Evolutionary conservation across 164 flowering plant species (phyloP), one percentile per base, ranked within the genome.

Genomic region (Amborella trichopoda): DNA sequence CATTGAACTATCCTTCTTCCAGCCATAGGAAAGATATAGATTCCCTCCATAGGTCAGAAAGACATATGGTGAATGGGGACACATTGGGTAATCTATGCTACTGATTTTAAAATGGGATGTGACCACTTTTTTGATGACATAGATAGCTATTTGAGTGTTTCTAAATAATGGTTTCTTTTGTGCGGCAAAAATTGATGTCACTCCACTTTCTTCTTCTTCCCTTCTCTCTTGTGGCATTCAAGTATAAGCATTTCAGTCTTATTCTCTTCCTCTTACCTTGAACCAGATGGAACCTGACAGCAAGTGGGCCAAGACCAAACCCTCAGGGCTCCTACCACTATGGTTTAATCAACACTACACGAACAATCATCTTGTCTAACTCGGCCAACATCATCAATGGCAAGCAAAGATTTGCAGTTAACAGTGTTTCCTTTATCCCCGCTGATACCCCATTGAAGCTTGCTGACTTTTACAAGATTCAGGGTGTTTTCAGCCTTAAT

Each of bases 311-410:
- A 6, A 77, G 97, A 48, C 97, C 97, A 1, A 88, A 88, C 56
- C 97, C 97, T 2, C 97, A 88, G 63, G 97, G 97, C 20, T 88
- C 97, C 4, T 88, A 88, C 63, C 91, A 82, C 48, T 88, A 88
- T 54, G 94, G 96, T 24, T 8, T 76, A 69, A 69, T 88, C 55
- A 84, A 81, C 62, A 69, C 75, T 0, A 68, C 74, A 14, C 69
- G 72, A 8, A 81, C 94, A 12, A 74, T 83, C 14, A 69, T 76
- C 37, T 84, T 88, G 17, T 64, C 66, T 24, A 83, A 73, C 65
- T 67, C 72, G 30, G 91, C 83, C 26, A 85, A 77, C 4, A 21
- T 70, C 4, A 82, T 88, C 55, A 73, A 78, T 55, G 80, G 81
- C 48, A 83, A 81, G 65, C 91, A 81, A 67, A 65, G 96, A 48